phyloP scores from a whole-genome alignment of 768 basidiomycete species.

The Pisolithus marmoratus region DNA sequence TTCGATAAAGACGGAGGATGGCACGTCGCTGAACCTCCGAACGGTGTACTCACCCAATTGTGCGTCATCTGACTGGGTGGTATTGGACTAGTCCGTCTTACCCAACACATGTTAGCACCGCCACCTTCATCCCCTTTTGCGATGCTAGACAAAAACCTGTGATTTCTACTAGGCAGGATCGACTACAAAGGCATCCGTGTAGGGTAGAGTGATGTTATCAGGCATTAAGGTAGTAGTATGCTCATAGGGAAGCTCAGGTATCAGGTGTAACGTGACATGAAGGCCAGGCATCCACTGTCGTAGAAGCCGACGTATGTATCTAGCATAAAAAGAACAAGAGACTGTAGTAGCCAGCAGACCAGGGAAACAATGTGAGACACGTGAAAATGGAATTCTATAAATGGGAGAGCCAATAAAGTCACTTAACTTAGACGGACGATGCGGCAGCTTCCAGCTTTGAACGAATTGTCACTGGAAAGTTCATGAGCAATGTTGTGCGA shows the following conservation, averaged over 20 bases:
- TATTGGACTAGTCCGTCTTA: slow-evolving; percentile 1
- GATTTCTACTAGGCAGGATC: background rate
- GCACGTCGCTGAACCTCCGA: slow-evolving; percentile 12
- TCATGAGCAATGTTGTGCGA: background rate
- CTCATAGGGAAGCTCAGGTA: too few species aligned
- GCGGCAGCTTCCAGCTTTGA: slow-evolving; percentile 22
- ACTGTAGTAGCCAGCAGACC: too few species aligned
- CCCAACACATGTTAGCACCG: slow-evolving; percentile 12
- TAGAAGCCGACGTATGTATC: too few species aligned
- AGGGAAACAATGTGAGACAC: too few species aligned
- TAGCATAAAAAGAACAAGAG: too few species aligned
- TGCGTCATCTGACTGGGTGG: slow-evolving; percentile 3
- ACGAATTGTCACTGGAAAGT: slow-evolving; percentile 12
- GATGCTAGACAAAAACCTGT: slow-evolving; percentile 17
- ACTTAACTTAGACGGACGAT: background rate
- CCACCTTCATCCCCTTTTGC: slow-evolving; percentile 21
- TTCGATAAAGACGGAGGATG: slow-evolving; percentile 18
- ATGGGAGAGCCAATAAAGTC: too few species aligned
- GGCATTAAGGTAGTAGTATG: too few species aligned
- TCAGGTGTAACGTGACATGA: too few species aligned
- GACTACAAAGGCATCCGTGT: background rate
- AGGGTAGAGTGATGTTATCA: too few species aligned
- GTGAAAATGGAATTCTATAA: too few species aligned
- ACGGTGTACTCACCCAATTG: slow-evolving; percentile 21
- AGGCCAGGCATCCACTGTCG: too few species aligned